A percentile compares a stretch with the other conserved stretches of the same genome.
Conservation (phyloP, 495 filamentous ascomycete species). For the Aspergillus homomorphus region DNA sequence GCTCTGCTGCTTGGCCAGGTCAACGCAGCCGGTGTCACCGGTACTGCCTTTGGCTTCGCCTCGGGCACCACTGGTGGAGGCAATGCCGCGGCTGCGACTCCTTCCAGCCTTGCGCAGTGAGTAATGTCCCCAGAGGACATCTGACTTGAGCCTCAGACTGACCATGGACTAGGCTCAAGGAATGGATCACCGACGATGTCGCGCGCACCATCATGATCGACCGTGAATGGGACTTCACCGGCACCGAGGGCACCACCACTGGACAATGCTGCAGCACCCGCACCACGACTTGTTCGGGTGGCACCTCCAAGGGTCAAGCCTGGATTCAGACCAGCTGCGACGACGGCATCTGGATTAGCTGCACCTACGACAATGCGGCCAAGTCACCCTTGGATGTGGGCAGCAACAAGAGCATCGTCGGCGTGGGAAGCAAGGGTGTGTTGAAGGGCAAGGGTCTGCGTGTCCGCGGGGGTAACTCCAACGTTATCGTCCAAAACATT, state of each 20-base stretch:
- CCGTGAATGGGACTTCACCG: conserved; percentile 27
- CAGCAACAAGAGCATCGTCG: conserved; percentile 32
- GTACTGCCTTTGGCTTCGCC: conserved; percentile 15
- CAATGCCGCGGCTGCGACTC: conserved; percentile 10
- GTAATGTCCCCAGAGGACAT: neutral
- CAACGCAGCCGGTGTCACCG: conserved; percentile 1
- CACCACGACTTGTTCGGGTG: conserved; percentile 15
- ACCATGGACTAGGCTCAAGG: neutral
- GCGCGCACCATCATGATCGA: conserved; percentile 42
- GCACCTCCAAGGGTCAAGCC: conserved; percentile 13
- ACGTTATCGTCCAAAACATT: conserved; percentile 36
- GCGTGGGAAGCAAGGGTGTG: conserved; percentile 25
- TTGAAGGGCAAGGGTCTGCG: conserved; percentile 19
- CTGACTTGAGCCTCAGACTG: neutral
- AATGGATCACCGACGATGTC: conserved; percentile 28
- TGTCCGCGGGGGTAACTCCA: conserved; percentile 15
- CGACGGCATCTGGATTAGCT: conserved; percentile 13
- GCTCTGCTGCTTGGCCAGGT: neutral
- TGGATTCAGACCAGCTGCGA: conserved; percentile 16
- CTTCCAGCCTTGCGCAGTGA: conserved; percentile 11
- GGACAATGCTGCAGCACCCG: conserved; percentile 16
- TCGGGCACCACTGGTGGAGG: conserved; percentile 20
- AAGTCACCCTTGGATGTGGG: conserved; percentile 19
- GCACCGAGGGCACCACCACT: conserved; percentile 26
- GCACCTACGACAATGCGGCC: conserved; percentile 23